Conservation (phyloP, 2,329 filamentous ascomycete genomes). For the Aureobasidium lini region DNA sequence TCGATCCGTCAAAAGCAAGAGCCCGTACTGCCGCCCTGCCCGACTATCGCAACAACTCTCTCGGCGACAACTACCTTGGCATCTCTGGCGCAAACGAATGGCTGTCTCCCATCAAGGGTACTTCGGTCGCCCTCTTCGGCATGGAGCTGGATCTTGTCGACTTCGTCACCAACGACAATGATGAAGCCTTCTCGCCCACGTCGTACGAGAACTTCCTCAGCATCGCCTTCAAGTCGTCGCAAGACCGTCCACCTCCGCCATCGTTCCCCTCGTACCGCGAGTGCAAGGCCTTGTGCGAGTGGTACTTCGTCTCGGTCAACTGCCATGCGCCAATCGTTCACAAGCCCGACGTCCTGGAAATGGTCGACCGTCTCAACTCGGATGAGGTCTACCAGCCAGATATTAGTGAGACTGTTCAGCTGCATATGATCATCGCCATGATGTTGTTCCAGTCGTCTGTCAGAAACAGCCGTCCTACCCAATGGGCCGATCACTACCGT, state of each 20-base stretch:
- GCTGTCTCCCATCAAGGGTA: slow-evolving; percentile 67
- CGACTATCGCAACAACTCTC: slow-evolving; percentile 39
- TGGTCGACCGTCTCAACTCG: slow-evolving; percentile 65
- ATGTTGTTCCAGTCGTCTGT: slow-evolving; percentile 72
- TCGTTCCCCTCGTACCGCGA: slow-evolving; percentile 57
- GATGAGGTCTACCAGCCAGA: slow-evolving; percentile 57
- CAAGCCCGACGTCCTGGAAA: slow-evolving; percentile 60
- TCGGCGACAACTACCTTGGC: slow-evolving; percentile 59
- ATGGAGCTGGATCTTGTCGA: slow-evolving; percentile 72
- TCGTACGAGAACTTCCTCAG: slow-evolving; percentile 65
- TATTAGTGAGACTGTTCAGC: slow-evolving; percentile 57
- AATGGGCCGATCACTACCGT: slow-evolving; percentile 72
- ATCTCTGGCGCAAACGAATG: slow-evolving; percentile 56
- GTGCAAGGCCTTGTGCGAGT: slow-evolving; percentile 61
- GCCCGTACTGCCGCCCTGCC: slow-evolving; percentile 28
- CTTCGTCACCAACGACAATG: slow-evolving; percentile 59
- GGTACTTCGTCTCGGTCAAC: slow-evolving; percentile 67
- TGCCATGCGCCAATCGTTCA: slow-evolving; percentile 71
- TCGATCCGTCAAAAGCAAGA: slow-evolving; percentile 9
- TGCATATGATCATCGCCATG: slow-evolving; percentile 73
- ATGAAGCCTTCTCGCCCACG: slow-evolving; percentile 54
- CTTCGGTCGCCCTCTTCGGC: slow-evolving; percentile 68
- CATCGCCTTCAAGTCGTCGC: slow-evolving; percentile 52
- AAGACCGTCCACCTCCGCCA: slow-evolving; percentile 48
- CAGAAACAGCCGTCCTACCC: slow-evolving; percentile 57